Base-by-base conservation (phyloP, 768 basidiomycete species). In the Trametes maxima region DNA sequence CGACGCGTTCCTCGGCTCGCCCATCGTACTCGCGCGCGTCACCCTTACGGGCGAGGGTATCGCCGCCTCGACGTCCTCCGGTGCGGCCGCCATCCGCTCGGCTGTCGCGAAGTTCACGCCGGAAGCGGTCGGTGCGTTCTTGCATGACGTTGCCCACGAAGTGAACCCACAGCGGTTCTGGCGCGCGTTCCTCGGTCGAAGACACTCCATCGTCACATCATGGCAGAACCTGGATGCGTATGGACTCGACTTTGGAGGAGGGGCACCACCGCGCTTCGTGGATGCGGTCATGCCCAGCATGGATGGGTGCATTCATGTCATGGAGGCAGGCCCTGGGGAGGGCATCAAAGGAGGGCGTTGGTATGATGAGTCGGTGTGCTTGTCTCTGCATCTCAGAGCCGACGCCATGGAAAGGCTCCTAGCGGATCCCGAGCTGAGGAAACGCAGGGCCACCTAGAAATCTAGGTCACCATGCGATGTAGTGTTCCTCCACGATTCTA, bases 111-210 rank as follows among this genome's bases (percentile, higher is more conserved):
- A 50, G 33, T 75, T 75, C 66, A 65, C 72, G 21, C 59, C 73
- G 3, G 21, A 54, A 5, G 63, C 70, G 8, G 33, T 77, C 33
- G 62, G 59, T 0, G 73, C 74, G n/a, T 65, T 75, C 16, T 66
- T 77, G 49, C 74, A 78, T 53, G 74, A 74, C 50, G 66, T 73
- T 55, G 73, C 73, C 13, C 72, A 71, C 54, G 73, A 73, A 54
- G 54, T 62, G 8, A 70, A 69, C 55, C 67, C 75, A 22, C 69
- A 70, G 36, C 65, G 76, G 37, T 67, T 68, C 57, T 76, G 78
- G 75, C 69, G 65, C 37, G 74, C 68, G 39, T 79, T 76, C 64
- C 59, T 77, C 33, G 76, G 75, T 12, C 53, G 66, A 46, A 61
- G 72, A 37, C 70, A 77, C 48, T 63, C 67, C 10, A 71, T 78